Evolutionary conservation across 176 grass and related monocot genomes (phyloP).

Genomic region (Rhynchospora tenuis): DNA sequence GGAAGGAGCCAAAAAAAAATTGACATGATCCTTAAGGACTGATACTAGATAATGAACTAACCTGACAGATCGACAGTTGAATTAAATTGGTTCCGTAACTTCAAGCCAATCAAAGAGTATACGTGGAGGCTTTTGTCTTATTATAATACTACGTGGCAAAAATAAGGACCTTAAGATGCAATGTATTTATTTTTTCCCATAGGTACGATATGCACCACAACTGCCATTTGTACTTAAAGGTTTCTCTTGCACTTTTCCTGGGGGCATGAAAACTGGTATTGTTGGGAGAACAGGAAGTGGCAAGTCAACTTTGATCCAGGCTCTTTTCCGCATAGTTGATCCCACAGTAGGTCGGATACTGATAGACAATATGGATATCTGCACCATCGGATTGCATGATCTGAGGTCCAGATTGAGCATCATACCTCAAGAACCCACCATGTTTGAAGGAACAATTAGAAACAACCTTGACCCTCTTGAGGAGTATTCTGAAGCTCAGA

Average conservation of each 20-base stretch:
- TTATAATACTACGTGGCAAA: too few species aligned
- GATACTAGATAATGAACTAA: too few species aligned
- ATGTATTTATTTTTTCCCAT: neutral
- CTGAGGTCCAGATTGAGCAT: constrained; percentile 55
- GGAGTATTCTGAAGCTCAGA: constrained; percentile 61
- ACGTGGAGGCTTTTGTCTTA: too few species aligned
- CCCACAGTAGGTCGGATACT: constrained; percentile 54
- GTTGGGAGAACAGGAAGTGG: constrained; percentile 90
- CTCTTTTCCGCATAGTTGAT: constrained; percentile 71
- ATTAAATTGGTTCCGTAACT: too few species aligned
- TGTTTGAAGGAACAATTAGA: constrained; percentile 27
- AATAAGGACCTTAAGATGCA: neutral
- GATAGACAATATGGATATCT: constrained; percentile 59
- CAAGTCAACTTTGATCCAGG: constrained; percentile 74
- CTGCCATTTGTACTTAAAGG: constrained; percentile 70
- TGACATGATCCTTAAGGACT: too few species aligned
- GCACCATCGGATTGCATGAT: constrained; percentile 75
- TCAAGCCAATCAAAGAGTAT: too few species aligned
- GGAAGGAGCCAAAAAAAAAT: too few species aligned
- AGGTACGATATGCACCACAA: too few species aligned
- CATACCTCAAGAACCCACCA: too few species aligned
- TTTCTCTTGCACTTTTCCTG: constrained; percentile 49
- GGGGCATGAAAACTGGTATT: constrained; percentile 71
- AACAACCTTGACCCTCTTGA: constrained; percentile 77
- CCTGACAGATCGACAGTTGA: too few species aligned